A percentile compares a stretch with the other conserved stretches of the same genome.
Evolutionary conservation across 371 early-diverging fungal species (phyloP).

Genomic region (Circinella minor): DNA sequence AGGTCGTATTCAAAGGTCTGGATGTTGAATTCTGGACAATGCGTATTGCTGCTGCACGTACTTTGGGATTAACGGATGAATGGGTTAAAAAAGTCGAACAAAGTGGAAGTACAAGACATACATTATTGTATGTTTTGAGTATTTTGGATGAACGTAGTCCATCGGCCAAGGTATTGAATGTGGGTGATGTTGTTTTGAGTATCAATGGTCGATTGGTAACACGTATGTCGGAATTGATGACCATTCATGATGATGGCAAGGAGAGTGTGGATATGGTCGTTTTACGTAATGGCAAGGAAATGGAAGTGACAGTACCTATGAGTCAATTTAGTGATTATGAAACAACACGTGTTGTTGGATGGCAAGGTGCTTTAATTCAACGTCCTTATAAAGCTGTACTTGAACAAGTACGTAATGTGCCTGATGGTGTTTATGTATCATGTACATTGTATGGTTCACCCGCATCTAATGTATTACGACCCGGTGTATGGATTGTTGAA

Average conservation of each 20-base stretch:
- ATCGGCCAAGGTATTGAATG: slow-evolving; percentile 65
- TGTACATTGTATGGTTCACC: slow-evolving; percentile 77
- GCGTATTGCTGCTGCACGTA: slow-evolving; percentile 78
- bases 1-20: slow-evolving; percentile 54
- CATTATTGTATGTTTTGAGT: slow-evolving; percentile 74
- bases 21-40: slow-evolving; percentile 83
- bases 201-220: slow-evolving; percentile 73
- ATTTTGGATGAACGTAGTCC: slow-evolving; percentile 57
- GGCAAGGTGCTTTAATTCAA: slow-evolving; percentile 88
- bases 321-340: slow-evolving; percentile 57
- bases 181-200: slow-evolving; percentile 88
- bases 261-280: slow-evolving; percentile 58
- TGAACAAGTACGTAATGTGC: slow-evolving; percentile 77
- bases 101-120: slow-evolving; percentile 62
- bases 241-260: slow-evolving; percentile 25
- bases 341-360: slow-evolving; percentile 69
- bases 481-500: slow-evolving; percentile 60
- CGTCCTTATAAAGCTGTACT: slow-evolving; percentile 82
- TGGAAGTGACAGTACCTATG: slow-evolving; percentile 59
- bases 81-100: slow-evolving; percentile 79
- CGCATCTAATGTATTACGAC: slow-evolving; percentile 53
- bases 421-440: slow-evolving; percentile 78
- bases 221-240: slow-evolving; percentile 70
- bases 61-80: slow-evolving; percentile 77
- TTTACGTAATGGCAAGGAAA: slow-evolving; percentile 62